Evolutionary conservation across 1,284 basidiomycete species (phyloP).

Genomic region (Microbotryum saponariae): DNA sequence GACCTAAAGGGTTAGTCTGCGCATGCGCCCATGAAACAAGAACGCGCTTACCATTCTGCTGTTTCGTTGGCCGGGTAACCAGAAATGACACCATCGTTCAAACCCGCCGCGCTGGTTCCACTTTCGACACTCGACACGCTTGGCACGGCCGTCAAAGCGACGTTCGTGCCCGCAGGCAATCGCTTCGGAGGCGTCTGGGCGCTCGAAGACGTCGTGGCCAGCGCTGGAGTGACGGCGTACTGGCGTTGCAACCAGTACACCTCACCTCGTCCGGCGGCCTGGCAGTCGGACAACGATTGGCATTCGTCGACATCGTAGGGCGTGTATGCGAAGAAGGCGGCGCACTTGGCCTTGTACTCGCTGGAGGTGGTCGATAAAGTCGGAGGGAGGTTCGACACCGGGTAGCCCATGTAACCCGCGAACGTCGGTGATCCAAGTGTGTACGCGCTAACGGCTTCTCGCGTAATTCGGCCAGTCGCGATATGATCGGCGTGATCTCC

Average conservation of each 20-base stretch:
- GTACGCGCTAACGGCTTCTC: constrained; percentile 2
- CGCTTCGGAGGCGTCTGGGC: not conserved
- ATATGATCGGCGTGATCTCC: constrained; percentile 33
- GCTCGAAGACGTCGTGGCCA: not conserved
- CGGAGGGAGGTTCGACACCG: constrained; percentile 17
- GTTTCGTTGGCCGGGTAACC: constrained; percentile 22
- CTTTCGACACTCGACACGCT: not conserved
- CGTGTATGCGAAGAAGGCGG: constrained; percentile 27
- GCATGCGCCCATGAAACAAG: not conserved
- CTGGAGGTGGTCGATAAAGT: constrained; percentile 13
- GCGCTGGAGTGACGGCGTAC: constrained; percentile 15
- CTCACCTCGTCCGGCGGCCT: constrained; percentile 16
- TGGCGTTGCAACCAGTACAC: constrained; percentile 22
- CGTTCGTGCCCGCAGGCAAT: constrained; percentile 1
- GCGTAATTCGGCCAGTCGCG: constrained; percentile 17
- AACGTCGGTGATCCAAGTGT: constrained; percentile 10
- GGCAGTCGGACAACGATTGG: constrained; percentile 17
- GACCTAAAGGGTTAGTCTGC: not conserved
- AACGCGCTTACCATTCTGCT: constrained; percentile 13
- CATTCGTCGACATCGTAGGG: constrained; percentile 24
- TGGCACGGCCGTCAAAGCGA: constrained; percentile 4
- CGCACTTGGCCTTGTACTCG: constrained; percentile 17
- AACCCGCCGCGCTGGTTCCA: not conserved
- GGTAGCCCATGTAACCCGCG: constrained; percentile 15
- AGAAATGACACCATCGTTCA: constrained; percentile 19